Conservation (phyloP, 2,329 filamentous ascomycete species). For the Aspergillus felis region DNA sequence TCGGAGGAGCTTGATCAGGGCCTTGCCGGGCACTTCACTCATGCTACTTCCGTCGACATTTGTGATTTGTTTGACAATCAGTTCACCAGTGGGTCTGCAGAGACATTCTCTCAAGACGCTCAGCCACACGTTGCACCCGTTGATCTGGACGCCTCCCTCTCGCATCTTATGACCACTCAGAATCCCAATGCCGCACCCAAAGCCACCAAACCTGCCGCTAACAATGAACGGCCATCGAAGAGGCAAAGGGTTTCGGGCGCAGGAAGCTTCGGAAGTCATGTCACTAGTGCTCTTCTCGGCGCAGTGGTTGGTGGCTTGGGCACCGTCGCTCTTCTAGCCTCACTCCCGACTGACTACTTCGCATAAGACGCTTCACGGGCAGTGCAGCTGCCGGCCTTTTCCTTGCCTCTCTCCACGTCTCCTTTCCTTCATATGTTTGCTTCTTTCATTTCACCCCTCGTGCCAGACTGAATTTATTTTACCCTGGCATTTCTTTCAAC, state of each 20-base stretch:
- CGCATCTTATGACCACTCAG: conserved; percentile 9
- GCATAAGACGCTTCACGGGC: conserved; percentile 15
- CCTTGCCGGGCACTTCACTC: background rate
- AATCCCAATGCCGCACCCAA: background rate
- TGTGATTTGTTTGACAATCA: conserved; percentile 1
- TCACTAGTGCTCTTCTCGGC: conserved; percentile 37
- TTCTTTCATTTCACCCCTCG: background rate
- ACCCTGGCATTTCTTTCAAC: background rate
- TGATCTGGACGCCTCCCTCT: conserved; percentile 8
- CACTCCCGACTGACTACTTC: conserved; percentile 43
- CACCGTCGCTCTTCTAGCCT: conserved; percentile 38
- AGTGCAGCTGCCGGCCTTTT: conserved; percentile 2
- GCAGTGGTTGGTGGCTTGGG: conserved; percentile 41
- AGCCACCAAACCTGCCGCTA: conserved; percentile 5
- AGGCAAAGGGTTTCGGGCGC: conserved; percentile 21
- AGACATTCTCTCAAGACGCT: conserved; percentile 20
- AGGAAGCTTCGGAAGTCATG: conserved; percentile 31
- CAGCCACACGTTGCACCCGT: conserved; percentile 17
- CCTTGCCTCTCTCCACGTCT: conserved; percentile 1
- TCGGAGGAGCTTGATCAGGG: background rate
- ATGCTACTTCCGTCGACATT: background rate
- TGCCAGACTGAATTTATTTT: background rate
- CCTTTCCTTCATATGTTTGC: conserved; percentile 3
- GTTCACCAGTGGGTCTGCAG: background rate
- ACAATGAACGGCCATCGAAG: conserved; percentile 24